A percentile compares a stretch with the other conserved stretches of the same genome.
phyloP scores from a whole-genome alignment of 2,329 filamentous ascomycete genomes.

The Alternaria solani region DNA sequence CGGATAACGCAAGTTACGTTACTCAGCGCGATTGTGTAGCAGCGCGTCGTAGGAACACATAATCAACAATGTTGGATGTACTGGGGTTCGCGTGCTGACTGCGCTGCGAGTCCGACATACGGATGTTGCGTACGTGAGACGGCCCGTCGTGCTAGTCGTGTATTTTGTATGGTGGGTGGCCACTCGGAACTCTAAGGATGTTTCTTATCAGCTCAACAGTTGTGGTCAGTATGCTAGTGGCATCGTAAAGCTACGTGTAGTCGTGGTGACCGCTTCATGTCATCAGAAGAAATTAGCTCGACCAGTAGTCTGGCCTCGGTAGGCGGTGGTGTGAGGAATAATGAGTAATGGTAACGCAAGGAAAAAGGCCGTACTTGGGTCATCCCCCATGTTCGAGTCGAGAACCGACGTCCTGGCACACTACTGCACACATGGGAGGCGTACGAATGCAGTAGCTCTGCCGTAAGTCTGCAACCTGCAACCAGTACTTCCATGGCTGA shows the following conservation, averaged over 20 bases:
- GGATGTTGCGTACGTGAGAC: not conserved
- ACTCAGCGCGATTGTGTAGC: not conserved
- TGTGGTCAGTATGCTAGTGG: conserved; percentile 4
- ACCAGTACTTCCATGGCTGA: conserved; percentile 10
- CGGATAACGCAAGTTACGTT: not conserved
- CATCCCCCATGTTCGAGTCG: not conserved
- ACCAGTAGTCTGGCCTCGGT: not conserved
- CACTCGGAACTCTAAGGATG: not conserved
- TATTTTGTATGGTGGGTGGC: not conserved
- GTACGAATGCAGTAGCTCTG: conserved; percentile 13
- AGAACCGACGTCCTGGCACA: conserved; percentile 4
- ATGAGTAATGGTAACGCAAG: conserved; percentile 4
- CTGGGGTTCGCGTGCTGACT: conserved; percentile 5
- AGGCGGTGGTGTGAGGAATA: conserved; percentile 1
- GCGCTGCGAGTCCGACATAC: not conserved
- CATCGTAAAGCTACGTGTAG: not conserved
- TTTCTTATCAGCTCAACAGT: not conserved
- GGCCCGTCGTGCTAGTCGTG: not conserved
- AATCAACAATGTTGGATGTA: conserved; percentile 5
- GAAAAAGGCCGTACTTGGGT: not conserved
- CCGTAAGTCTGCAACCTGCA: conserved; percentile 6
- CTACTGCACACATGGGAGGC: conserved; percentile 4
- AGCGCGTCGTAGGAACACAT: conserved; percentile 9
- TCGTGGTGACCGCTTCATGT: conserved; percentile 4
- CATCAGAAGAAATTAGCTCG: not conserved